These are phyloP conservation scores for Ustilago nuda DNA, from an alignment of 1,284 basidiomycete genomes.

Conservation along the genomic window DNA sequence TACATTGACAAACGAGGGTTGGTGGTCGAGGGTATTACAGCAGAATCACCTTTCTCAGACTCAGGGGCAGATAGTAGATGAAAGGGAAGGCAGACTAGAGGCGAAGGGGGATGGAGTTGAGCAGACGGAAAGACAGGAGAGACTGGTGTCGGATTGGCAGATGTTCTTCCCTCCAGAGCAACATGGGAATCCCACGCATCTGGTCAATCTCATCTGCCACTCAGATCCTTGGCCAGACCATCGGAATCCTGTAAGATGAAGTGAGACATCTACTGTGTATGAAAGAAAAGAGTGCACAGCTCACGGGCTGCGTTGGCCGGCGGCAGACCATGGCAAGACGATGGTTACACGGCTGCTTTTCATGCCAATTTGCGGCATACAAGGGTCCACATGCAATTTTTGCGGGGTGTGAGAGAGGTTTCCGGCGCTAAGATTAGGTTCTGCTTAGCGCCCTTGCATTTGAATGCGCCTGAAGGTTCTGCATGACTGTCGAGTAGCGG, in stretches of 20 bases:
- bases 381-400: neutral
- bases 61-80: neutral
- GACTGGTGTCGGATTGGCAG: constrained; percentile 22
- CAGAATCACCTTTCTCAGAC: constrained; percentile 17
- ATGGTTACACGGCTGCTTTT: neutral
- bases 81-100: neutral
- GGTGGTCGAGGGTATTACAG: constrained; percentile 41
- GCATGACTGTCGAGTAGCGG: neutral
- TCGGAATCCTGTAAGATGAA: constrained; percentile 20
- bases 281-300: neutral
- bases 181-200: constrained; percentile 18
- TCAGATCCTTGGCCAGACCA: constrained; percentile 41
- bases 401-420: constrained; percentile 23
- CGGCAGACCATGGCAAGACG: neutral
- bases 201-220: constrained; percentile 34
- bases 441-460: neutral
- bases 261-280: neutral
- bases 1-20: constrained; percentile 30
- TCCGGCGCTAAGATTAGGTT: constrained; percentile 26
- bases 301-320: neutral
- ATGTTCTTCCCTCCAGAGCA: constrained; percentile 39
- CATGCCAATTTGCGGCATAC: constrained; percentile 7
- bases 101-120: neutral
- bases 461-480: neutral
- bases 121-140: constrained; percentile 6